Evolutionary conservation across 345 rosid species (phyloP), one percentile per base, ranked within the genome.

Genomic region (Turnera subulata): DNA sequence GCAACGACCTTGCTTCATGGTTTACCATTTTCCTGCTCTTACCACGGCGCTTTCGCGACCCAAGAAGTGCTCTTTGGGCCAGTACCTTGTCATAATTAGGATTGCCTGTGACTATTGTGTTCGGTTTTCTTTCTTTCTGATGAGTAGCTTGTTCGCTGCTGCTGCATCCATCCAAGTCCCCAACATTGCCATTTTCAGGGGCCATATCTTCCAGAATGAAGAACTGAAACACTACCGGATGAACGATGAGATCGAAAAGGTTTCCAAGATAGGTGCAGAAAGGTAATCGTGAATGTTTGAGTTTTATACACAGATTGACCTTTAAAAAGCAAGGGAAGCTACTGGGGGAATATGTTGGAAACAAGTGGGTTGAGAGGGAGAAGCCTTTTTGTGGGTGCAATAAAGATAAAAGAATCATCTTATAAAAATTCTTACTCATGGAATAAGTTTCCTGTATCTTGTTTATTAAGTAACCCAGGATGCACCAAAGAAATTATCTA

Each of bases 1-100:
- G 83, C 60, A 50, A 59, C 60, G 33, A 53, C 66, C 57, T 62
- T 24, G 63, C 65, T 24, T 56, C 67, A 46, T 25, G 58, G 50
- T 3, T 63, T 16, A 22, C 20, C 11, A 2, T 17, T 69, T 68
- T 78, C 59, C 59, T 73, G 42, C 82, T 62, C 12, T 63, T 45
- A 0, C 9, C 45, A 47, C 66, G 66, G 42, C 49, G 63, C 26
- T 39, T 66, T 19, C 56, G 71, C 1, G 81, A 70, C 56, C 83
- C 60, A 25, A 47, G 73, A 56, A 78, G 63, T 17, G 77, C 81
- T 59, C 83, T 76, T 48, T 49, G 47, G n/a, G 70, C 86, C 49
- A 78, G 44, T 48, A 65, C 79, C 63, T 76, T 81, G 58, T 77
- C 76, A 15, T 57, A 53, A 57, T 57, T 66, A 43, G 69, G 55